These are phyloP conservation scores for Brassica carinata DNA, from an alignment of 345 rosid genomes.

Conservation along the genomic window DNA sequence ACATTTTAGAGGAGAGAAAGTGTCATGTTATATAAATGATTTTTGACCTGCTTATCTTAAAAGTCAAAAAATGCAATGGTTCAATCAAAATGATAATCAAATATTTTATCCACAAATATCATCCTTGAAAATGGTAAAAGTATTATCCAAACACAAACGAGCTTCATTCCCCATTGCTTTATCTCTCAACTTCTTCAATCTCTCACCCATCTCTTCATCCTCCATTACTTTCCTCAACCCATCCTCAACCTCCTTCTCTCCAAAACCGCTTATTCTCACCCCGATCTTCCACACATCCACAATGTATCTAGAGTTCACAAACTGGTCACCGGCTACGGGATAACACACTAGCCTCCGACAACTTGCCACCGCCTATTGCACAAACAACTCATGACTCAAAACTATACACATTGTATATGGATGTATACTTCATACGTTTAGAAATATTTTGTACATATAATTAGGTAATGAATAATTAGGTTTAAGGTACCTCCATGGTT, in stretches of 20 bases:
- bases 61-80: neutral
- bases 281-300: conserved; percentile 68
- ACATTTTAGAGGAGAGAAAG: neutral
- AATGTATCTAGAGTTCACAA: conserved; percentile 62
- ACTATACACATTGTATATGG: neutral
- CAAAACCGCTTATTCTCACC: conserved; percentile 52
- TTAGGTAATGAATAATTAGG: neutral
- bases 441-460: neutral
- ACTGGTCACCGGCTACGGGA: conserved; percentile 85
- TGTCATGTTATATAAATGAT: neutral
- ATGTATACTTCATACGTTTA: neutral
- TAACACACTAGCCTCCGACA: conserved; percentile 57
- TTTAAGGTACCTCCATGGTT: conserved; percentile 53
- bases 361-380: conserved; percentile 33
- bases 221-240: conserved; percentile 50
- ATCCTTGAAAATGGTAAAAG: conserved; percentile 8
- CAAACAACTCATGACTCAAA: neutral
- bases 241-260: conserved; percentile 48
- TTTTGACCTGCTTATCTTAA: neutral
- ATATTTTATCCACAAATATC: neutral
- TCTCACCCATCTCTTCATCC: conserved; percentile 48
- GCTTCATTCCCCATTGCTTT: conserved; percentile 45
- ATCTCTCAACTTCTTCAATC: conserved; percentile 43
- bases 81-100: neutral
- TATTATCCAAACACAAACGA: conserved; percentile 5